These are phyloP conservation scores for Ichthyophthirius multifiliis DNA, from an alignment of 169 alveolate genomes.

Conservation along the genomic window DNA sequence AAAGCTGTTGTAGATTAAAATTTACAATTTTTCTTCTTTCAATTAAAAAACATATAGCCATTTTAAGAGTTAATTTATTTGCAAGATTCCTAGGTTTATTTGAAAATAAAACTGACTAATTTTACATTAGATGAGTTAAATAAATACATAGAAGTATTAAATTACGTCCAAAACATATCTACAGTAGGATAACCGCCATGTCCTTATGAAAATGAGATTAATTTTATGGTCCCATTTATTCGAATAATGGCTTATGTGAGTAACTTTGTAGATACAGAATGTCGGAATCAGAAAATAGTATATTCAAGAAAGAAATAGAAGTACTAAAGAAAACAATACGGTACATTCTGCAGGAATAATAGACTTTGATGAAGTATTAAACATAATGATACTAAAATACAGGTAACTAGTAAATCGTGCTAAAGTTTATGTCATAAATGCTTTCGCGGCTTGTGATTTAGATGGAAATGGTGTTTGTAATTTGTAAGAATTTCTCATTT, in stretches of 20 bases:
- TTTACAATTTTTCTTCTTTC: conserved; percentile 33
- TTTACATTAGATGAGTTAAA: conserved; percentile 31
- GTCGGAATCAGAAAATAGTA: conserved; percentile 23
- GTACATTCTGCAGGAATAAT: not conserved
- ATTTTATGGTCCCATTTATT: not conserved
- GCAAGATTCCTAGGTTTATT: conserved; percentile 38
- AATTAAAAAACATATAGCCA: conserved; percentile 20
- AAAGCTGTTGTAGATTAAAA: conserved; percentile 35
- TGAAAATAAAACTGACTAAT: conserved; percentile 19
- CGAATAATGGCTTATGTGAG: not conserved
- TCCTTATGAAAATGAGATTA: not conserved
- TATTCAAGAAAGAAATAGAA: conserved; percentile 30
- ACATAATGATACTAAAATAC: conserved; percentile 19
- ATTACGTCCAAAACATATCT: conserved; percentile 20
- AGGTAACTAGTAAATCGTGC: conserved; percentile 31
- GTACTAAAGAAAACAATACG: conserved; percentile 1
- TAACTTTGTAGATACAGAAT: conserved; percentile 36
- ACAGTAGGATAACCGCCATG: not conserved
- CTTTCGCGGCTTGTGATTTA: conserved; percentile 46
- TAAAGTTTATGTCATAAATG: conserved; percentile 36
- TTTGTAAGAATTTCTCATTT: conserved; percentile 33
- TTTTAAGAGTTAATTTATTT: conserved; percentile 28
- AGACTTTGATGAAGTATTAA: conserved; percentile 32
- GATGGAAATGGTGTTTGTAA: conserved; percentile 44
- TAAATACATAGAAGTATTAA: conserved; percentile 29